Evolutionary conservation across 2,329 filamentous ascomycete species (phyloP).

Genomic region (Claviceps cyperi): DNA sequence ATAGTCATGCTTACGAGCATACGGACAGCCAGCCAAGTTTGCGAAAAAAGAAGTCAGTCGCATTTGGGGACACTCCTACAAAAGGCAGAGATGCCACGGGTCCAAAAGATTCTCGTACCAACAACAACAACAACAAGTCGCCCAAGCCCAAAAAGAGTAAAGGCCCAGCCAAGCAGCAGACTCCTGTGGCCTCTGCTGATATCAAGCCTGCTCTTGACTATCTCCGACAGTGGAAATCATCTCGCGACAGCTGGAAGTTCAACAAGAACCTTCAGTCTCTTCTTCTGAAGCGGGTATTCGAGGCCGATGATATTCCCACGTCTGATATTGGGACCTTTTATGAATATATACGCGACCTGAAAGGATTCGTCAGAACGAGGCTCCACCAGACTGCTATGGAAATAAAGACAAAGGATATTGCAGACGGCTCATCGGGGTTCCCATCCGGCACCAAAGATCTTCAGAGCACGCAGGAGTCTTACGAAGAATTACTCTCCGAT

Average conservation of each 20-base stretch:
- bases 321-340: conserved; percentile 55
- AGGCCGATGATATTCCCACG: conserved; percentile 54
- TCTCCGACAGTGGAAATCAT: conserved; percentile 58
- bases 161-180: conserved; percentile 24
- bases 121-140: conserved; percentile 14
- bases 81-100: conserved; percentile 15
- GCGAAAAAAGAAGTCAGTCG: conserved; percentile 32
- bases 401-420: conserved; percentile 41
- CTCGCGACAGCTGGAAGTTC: conserved; percentile 74
- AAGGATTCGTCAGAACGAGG: conserved; percentile 58
- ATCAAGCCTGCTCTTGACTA: conserved; percentile 59
- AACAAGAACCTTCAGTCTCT: conserved; percentile 86
- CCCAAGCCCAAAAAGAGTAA: conserved; percentile 21
- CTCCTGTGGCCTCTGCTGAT: conserved; percentile 24
- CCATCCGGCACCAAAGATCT: conserved; percentile 32
- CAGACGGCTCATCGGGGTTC: conserved; percentile 33
- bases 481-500: conserved; percentile 39
- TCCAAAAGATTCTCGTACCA: conserved; percentile 6
- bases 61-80: conserved; percentile 30
- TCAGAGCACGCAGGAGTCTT: conserved; percentile 35
- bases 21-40: conserved; percentile 15
- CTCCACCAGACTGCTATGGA: conserved; percentile 52
- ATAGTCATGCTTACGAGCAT: conserved; percentile 10
- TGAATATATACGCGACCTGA: conserved; percentile 65
- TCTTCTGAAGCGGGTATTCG: conserved; percentile 70